Conservation (phyloP, 306 rosid species). For the Sicyos edulis region DNA sequence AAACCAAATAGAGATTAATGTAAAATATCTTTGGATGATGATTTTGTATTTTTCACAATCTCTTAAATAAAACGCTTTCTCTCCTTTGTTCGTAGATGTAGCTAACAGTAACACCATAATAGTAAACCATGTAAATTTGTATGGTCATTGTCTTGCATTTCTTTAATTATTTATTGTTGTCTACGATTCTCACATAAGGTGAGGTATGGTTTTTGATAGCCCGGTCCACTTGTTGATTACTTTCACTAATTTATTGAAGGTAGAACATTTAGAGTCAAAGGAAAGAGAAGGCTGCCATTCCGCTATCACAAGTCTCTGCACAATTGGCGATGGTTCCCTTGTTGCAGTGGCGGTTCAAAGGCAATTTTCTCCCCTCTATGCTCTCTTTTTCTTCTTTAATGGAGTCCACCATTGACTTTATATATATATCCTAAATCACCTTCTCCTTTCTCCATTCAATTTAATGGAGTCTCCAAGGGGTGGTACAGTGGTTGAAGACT, state of each 20-base stretch:
- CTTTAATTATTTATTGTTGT: no score
- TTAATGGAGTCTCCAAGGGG: no score
- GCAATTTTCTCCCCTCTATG: constrained; percentile 29
- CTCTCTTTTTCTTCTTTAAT: constrained; percentile 14
- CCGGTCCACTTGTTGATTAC: constrained; percentile 4
- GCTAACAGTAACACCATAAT: no score
- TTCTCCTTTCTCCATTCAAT: constrained; percentile 21
- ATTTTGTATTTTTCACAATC: no score
- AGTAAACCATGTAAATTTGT: no score
- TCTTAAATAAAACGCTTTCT: no score
- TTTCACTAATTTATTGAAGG: constrained; percentile 38
- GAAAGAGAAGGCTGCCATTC: constrained; percentile 44
- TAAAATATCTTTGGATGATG: background rate
- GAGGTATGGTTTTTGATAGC: background rate
- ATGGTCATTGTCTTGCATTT: no score
- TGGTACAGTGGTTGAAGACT: no score
- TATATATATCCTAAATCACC: constrained; percentile 17
- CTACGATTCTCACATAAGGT: no score
- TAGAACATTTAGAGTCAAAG: constrained; percentile 63
- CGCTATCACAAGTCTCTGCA: constrained; percentile 64
- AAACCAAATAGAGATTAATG: background rate
- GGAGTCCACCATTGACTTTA: constrained; percentile 20
- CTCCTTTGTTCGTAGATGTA: no score
- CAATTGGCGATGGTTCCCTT: constrained; percentile 46
- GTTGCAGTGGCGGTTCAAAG: constrained; percentile 87